A percentile compares a stretch with the other conserved stretches of the same genome.
These are phyloP conservation scores for Aspergillus sojae DNA, from an alignment of 2,329 filamentous ascomycete species.

Conservation along the genomic window DNA sequence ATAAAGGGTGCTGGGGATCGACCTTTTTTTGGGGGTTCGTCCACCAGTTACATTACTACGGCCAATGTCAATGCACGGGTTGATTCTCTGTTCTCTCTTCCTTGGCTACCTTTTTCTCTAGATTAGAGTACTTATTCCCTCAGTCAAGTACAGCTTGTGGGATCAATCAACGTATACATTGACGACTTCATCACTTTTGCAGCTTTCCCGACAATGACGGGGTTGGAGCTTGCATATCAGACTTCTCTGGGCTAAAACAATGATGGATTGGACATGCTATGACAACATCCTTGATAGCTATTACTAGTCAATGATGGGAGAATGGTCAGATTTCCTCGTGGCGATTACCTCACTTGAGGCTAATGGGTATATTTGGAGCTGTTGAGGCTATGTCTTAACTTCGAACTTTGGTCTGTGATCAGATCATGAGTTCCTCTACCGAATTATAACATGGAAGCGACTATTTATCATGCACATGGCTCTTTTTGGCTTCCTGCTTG, in stretches of 20 bases:
- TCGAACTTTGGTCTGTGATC: constrained; percentile 16
- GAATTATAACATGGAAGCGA: constrained; percentile 12
- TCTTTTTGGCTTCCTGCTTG: constrained; percentile 11
- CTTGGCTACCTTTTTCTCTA: not conserved
- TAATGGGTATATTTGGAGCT: not conserved
- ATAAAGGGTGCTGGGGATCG: not conserved
- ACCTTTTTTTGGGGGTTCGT: not conserved
- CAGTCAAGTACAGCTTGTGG: not conserved
- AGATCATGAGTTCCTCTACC: constrained; percentile 16
- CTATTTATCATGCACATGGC: constrained; percentile 18
- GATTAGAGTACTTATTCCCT: not conserved
- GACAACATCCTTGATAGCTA: not conserved
- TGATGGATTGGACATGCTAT: not conserved
- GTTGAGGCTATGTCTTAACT: not conserved
- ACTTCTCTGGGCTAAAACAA: not conserved
- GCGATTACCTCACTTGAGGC: constrained; percentile 1
- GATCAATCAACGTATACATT: not conserved
- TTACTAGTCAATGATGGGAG: not conserved
- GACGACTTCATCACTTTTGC: not conserved
- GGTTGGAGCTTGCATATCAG: not conserved
- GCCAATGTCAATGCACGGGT: not conserved
- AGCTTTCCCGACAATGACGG: not conserved
- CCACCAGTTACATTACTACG: not conserved
- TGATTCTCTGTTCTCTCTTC: not conserved
- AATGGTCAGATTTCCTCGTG: not conserved